Base-by-base conservation (phyloP, 2,329 filamentous ascomycete species). In the Trichoderma brevicompactum region DNA sequence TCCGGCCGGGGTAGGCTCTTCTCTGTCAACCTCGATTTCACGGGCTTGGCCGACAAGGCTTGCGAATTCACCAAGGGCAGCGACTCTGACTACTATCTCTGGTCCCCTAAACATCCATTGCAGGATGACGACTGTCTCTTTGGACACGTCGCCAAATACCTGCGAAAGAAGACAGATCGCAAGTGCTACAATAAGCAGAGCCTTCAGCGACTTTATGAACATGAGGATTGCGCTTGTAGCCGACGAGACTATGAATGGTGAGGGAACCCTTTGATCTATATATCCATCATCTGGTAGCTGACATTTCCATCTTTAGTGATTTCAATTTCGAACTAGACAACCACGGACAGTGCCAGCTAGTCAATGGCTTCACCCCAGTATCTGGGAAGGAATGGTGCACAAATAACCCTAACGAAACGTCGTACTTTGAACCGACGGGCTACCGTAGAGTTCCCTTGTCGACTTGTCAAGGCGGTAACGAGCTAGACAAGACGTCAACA, bases 231-330 rank as follows among this genome's bases (percentile, higher is more conserved):
- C 81, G 83, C 86, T 66, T 99, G 95, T 79, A 91, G 87, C 8
- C 85, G 92, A 60, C 85, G 87, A 66, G 95, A 99, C 78, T 99
- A 89, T 75, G 95, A 99, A 83, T 99, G 95, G 91, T 94, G 80
- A 80, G 88, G 79, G 3, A 2, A 19, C 5, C 9, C 46, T 5
- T n/a, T 46, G 0, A n/a, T 50, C 43, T 19, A 8, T 43, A 34
- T 7, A 19, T 43, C n/a, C n/a, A n/a, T 13, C 7, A 13, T 28
- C 17, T 34, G 32, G n/a, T 2, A 41, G 10, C 53, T 53, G 40
- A 64, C 38, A 55, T 34, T n/a, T 17, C 7, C 15, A 19, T 15
- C 41, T 8, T 34, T 69, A 95, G 92, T 79, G 94, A 96, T 75
- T 99, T 92, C 83, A 99, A 99, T 78, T 99, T 87, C 77, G 89